Evolutionary conservation across 2,329 filamentous ascomycete genomes (phyloP).

Genomic region (Aspergillus aculeatus): DNA sequence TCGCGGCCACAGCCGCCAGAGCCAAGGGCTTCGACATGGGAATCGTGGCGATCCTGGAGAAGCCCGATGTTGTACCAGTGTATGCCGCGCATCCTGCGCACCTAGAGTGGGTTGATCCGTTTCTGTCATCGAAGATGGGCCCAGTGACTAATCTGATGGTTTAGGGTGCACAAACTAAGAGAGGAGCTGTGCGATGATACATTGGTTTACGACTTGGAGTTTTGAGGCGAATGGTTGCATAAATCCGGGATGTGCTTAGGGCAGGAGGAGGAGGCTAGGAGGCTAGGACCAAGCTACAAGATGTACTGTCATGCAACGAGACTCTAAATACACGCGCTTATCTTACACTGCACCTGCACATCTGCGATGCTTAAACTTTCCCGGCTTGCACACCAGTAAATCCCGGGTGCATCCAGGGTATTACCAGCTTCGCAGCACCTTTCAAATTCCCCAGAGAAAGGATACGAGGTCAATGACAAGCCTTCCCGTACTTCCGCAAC

Average conservation of each 20-base stretch:
- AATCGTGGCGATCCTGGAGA: not conserved
- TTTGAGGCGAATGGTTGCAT: not conserved
- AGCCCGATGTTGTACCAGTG: not conserved
- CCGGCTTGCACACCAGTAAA: too few relatives aligned
- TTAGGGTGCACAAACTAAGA: not conserved
- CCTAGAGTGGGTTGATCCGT: not conserved
- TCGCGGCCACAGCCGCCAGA: not conserved
- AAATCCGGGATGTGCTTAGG: too few relatives aligned
- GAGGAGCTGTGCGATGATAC: constrained; percentile 2
- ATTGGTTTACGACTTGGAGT: constrained; percentile 1
- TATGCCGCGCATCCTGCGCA: not conserved
- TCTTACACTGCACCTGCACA: too few relatives aligned
- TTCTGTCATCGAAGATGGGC: not conserved
- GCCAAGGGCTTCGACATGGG: constrained; percentile 3
- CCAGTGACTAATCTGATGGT: not conserved
- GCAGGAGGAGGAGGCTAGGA: too few relatives aligned
- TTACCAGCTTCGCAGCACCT: too few relatives aligned
- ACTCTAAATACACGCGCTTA: too few relatives aligned
- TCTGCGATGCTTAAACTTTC: too few relatives aligned
- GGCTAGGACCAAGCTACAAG: too few relatives aligned
- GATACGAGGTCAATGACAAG: constrained; percentile 18
- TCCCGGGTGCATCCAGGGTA: too few relatives aligned
- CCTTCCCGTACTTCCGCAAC: constrained; percentile 50
- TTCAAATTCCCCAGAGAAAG: too few relatives aligned
- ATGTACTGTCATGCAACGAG: too few relatives aligned